Evolutionary conservation across 192 early-diverging fungal species (phyloP), one percentile per base, ranked within the genome.

Genomic region (Dissophora ornata): DNA sequence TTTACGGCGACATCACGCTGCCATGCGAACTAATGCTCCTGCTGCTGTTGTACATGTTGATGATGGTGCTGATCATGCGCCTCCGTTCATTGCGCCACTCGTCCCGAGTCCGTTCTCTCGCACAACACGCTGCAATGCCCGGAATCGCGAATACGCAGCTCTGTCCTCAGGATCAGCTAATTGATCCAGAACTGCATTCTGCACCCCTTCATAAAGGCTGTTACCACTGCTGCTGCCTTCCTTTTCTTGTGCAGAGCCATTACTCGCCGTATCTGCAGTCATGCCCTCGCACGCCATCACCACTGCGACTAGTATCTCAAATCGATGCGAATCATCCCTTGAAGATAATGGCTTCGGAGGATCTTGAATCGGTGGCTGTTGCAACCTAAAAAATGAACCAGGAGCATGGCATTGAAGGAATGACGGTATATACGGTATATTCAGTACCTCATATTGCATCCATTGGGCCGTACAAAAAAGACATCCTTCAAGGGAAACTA

Each of bases 71-170:
- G 52, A 19, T 54, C 30, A 24, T 19, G 54, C 36, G 12, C 44
- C 18, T n/a, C 12, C 19, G 42, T 26, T 44, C 57, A 60, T 33
- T 47, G 44, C 3, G 13, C 19, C 3, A 47, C 40, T 40, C 9
- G 15, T 47, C 29, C 34, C 63, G 1, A 41, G 18, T 2, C 63
- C 63, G 4, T 52, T 42, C n/a, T 55, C 63, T 6, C 26, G 13
- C 18, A 65, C 36, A 32, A 25, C 32, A 1, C 63, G 63, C 40
- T 65, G 63, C 18, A 65, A 44, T 7, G 52, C 26, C n/a, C 50
- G 50, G 42, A 55, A 65, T 2, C 38, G 63, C 8, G 40, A 28
- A 38, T 65, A 65, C 21, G 52, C 51, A 18, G 54, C 52, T 10
- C 63, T 50, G 4, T 65, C 63, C 29, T 25, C 40, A 21, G 40